These are phyloP conservation scores for Chamaecrista fasciculata DNA, from an alignment of 306 rosid genomes.

Conservation along the genomic window DNA sequence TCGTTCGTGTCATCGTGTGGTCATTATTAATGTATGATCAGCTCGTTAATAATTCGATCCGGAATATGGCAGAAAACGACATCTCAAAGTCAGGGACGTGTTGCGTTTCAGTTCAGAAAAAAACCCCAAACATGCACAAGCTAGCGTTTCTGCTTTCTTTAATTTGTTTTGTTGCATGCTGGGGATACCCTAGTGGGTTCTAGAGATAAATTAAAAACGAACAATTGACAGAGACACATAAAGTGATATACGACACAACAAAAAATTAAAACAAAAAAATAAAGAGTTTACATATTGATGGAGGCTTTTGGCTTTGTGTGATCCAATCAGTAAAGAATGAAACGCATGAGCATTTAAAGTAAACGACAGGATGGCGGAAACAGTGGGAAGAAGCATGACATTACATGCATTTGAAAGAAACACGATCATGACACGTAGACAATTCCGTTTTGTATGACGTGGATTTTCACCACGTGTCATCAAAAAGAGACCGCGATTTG, in stretches of 20 bases:
- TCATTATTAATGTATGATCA: too few relatives aligned
- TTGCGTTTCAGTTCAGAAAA: slow-evolving; percentile 29
- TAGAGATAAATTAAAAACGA: too few relatives aligned
- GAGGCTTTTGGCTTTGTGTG: slow-evolving; percentile 11
- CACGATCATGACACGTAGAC: slow-evolving; percentile 51
- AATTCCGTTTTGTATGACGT: slow-evolving; percentile 38
- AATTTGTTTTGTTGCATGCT: slow-evolving; percentile 20
- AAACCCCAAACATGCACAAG: too few relatives aligned
- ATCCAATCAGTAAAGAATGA: neutral
- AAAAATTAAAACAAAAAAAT: too few relatives aligned
- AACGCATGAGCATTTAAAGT: neutral
- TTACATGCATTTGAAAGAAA: slow-evolving; percentile 45
- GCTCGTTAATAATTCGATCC: too few relatives aligned
- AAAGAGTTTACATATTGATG: neutral
- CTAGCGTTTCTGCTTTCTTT: slow-evolving; percentile 20
- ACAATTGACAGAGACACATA: neutral
- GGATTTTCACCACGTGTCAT: slow-evolving; percentile 47
- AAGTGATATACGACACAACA: neutral
- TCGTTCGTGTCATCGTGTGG: too few relatives aligned
- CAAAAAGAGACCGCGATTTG: neutral
- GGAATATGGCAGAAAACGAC: slow-evolving; percentile 30
- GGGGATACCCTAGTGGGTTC: neutral
- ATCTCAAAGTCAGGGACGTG: slow-evolving; percentile 20
- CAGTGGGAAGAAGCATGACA: neutral
- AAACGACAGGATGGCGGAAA: slow-evolving; percentile 3